phyloP scores from a whole-genome alignment of 129 eudicot genomes.

The Heracleum sosnowskyi region DNA sequence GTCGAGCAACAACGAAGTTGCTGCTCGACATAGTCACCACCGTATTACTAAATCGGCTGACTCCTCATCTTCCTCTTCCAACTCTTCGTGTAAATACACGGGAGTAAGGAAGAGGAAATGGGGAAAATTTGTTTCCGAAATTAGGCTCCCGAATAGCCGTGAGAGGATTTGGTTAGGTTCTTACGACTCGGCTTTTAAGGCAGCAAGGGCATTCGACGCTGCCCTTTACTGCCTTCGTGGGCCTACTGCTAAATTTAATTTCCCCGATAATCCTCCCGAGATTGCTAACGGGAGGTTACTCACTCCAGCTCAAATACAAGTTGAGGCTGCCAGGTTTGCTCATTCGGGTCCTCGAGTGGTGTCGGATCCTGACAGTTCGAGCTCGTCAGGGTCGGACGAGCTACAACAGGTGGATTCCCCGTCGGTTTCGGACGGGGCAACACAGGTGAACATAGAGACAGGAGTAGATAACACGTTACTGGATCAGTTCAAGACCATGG shows the following conservation, averaged over 20 bases:
- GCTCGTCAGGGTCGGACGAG: slow-evolving; percentile 3
- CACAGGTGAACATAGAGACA: not conserved
- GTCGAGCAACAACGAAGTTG: not conserved
- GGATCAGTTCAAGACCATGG: slow-evolving; percentile 9
- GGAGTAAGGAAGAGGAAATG: not conserved
- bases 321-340: not conserved
- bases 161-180: slow-evolving; percentile 5
- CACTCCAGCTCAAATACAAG: not conserved
- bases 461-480: not conserved
- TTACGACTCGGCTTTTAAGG: not conserved
- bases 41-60: not conserved
- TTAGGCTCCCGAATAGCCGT: not conserved
- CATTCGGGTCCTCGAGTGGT: not conserved
- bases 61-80: not conserved
- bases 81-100: not conserved
- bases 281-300: not conserved
- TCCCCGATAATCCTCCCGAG: not conserved
- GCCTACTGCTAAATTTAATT: not conserved
- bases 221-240: slow-evolving; percentile 2
- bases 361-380: not conserved
- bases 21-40: not conserved
- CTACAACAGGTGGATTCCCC: not conserved
- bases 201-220: slow-evolving; percentile 2
- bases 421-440: not conserved
- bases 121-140: not conserved